Conservation (phyloP, 768 basidiomycete species). For the Exsudoporus frostii region DNA sequence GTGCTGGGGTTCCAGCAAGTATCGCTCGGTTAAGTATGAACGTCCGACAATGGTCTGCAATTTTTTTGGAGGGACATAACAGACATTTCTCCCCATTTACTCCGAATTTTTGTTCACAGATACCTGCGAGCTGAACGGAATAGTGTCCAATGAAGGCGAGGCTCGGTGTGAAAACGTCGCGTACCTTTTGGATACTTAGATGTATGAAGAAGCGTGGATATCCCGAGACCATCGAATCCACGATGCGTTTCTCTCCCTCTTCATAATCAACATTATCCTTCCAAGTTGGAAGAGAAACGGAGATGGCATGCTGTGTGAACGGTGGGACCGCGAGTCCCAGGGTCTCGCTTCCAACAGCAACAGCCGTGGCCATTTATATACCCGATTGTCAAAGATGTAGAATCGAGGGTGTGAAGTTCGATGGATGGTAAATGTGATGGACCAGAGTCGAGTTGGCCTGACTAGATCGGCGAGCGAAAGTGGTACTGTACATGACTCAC, state of each 20-base stretch:
- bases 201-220: constrained; percentile 97
- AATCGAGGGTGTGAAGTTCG: neutral
- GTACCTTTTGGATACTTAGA: constrained; percentile 76
- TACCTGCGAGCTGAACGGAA: constrained; percentile 59
- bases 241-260: constrained; percentile 77
- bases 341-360: constrained; percentile 13
- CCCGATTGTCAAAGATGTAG: neutral
- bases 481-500: neutral
- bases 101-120: constrained; percentile 81
- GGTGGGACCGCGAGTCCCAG: constrained; percentile 59
- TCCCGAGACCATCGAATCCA: constrained; percentile 79
- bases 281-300: constrained; percentile 95
- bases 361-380: constrained; percentile 5
- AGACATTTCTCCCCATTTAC: constrained; percentile 68
- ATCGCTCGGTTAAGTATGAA: constrained; percentile 60
- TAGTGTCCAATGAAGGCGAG: neutral
- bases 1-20: constrained; percentile 40
- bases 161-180: constrained; percentile 17
- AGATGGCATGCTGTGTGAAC: constrained; percentile 83
- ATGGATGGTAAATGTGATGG: neutral
- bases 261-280: constrained; percentile 89
- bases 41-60: constrained; percentile 71
- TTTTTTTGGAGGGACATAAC: constrained; percentile 68
- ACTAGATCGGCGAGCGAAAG: neutral
- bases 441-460: neutral